A percentile compares a stretch with the other conserved stretches of the same genome.
Evolutionary conservation across 306 rosid species (phyloP).

Genomic region (Macrotyloma uniflorum): DNA sequence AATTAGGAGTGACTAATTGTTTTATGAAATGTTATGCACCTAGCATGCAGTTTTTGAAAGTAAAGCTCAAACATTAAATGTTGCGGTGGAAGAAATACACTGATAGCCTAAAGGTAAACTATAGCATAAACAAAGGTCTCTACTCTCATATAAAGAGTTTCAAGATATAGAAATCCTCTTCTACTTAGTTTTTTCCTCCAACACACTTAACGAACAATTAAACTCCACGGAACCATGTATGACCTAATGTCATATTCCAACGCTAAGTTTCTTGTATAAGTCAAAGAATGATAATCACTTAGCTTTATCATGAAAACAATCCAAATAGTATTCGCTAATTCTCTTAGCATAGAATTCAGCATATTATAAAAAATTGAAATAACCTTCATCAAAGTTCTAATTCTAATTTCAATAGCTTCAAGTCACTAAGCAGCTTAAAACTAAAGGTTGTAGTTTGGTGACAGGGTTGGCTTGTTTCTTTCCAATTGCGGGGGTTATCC

Average conservation of each 20-base stretch:
- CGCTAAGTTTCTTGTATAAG: conserved; percentile 1
- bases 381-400: background rate
- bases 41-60: background rate
- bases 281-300: conserved; percentile 11
- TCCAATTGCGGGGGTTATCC: background rate
- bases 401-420: background rate
- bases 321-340: conserved; percentile 5
- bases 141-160: background rate
- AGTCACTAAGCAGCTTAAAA: conserved; percentile 22
- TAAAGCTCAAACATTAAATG: background rate
- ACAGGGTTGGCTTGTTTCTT: background rate
- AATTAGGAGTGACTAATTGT: background rate
- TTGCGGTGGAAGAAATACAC: background rate
- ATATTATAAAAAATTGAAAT: background rate
- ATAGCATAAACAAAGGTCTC: background rate
- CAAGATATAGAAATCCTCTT: background rate
- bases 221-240: conserved; percentile 21
- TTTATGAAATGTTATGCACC: background rate
- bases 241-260: conserved; percentile 20
- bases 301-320: background rate
- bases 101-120: background rate
- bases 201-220: background rate
- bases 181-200: background rate
- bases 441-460: background rate
- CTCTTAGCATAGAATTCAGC: background rate